Evolutionary conservation across 2,329 filamentous ascomycete species (phyloP).

Genomic region (Ophiostoma piceae): DNA sequence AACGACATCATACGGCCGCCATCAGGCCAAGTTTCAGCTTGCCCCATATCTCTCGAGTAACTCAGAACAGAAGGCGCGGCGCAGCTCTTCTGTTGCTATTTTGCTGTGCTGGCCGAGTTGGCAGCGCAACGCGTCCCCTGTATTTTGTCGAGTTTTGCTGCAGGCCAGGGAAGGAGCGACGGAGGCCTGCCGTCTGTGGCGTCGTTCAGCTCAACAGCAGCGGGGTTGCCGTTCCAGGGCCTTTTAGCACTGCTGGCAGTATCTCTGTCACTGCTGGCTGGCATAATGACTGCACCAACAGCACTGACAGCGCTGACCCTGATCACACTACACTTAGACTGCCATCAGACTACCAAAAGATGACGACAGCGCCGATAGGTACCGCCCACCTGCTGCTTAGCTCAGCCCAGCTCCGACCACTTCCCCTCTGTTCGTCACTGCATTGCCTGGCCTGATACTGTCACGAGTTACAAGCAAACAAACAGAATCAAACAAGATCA

Average conservation of each 20-base stretch:
- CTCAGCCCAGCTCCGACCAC: slow-evolving; percentile 5
- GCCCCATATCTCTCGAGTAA: neutral
- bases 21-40: slow-evolving; percentile 21
- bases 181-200: slow-evolving; percentile 9
- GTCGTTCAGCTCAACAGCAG: neutral
- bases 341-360: slow-evolving; percentile 9
- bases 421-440: slow-evolving; percentile 9
- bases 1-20: slow-evolving; percentile 19
- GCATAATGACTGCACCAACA: neutral
- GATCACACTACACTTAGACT: neutral
- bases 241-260: neutral
- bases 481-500: neutral
- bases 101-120: slow-evolving; percentile 17
- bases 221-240: neutral
- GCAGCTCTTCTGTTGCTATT: neutral
- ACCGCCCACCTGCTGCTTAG: slow-evolving; percentile 9
- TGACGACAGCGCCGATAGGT: slow-evolving; percentile 4
- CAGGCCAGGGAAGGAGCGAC: neutral
- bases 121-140: slow-evolving; percentile 21
- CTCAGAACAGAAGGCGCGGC: neutral
- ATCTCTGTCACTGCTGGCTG: neutral
- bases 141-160: neutral
- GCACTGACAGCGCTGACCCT: neutral
- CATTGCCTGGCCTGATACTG: neutral
- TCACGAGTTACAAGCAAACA: neutral